phyloP scores from a whole-genome alignment of 805 yeast genomes.

The Teunomyces tritomae region DNA sequence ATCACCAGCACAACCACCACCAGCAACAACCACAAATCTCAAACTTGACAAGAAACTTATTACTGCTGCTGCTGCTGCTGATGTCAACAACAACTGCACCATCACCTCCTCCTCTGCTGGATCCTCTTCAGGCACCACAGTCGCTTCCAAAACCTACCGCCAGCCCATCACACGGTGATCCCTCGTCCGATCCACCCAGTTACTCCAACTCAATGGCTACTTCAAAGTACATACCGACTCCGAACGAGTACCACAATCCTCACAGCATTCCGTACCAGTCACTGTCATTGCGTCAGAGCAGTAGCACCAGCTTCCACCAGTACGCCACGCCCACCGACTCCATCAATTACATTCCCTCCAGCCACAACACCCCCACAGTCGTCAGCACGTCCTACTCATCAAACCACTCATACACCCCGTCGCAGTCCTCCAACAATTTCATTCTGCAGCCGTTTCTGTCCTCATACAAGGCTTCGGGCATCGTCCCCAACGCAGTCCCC shows the following conservation, averaged over 20 bases:
- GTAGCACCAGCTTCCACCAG: conserved; percentile 8
- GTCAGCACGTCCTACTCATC: conserved; percentile 43
- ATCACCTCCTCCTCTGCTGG: conserved; percentile 3
- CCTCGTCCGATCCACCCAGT: conserved; percentile 13
- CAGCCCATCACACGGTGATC: neutral
- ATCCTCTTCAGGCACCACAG: neutral
- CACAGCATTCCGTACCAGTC: conserved; percentile 7
- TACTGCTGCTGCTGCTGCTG: conserved; percentile 7
- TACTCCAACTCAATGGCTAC: conserved; percentile 14
- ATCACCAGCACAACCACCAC: conserved; percentile 5
- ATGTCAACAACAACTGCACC: too few relatives aligned
- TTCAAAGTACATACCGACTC: conserved; percentile 2
- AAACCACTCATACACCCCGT: conserved; percentile 37
- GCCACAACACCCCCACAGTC: conserved; percentile 45
- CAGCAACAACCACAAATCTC: conserved; percentile 17
- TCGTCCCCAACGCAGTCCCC: conserved; percentile 42
- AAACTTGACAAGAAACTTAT: conserved; percentile 33
- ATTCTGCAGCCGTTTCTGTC: conserved; percentile 6
- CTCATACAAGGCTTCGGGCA: conserved; percentile 9
- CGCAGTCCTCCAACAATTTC: conserved; percentile 9
- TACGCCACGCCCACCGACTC: conserved; percentile 12
- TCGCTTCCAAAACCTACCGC: neutral
- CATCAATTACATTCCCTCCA: conserved; percentile 35
- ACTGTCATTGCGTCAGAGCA: conserved; percentile 4
- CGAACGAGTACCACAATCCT: conserved; percentile 5